Base-by-base conservation (phyloP, 1,139 yeast genomes). In the Saccharomyces pastorianus region DNA sequence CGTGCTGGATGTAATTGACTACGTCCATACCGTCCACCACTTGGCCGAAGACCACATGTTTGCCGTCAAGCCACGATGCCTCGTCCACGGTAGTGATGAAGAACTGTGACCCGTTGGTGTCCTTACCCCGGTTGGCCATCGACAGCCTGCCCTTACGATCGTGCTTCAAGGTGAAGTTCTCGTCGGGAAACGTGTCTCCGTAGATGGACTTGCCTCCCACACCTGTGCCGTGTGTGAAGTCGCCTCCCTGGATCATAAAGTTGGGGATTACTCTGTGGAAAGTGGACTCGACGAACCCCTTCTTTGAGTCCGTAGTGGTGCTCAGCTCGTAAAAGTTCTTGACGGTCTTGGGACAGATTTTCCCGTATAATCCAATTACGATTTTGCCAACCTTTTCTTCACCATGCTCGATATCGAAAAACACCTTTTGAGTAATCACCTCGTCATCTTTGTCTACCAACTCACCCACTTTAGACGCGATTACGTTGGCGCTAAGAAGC, bases 211-310 rank as follows among this genome's bases (percentile, higher is more conserved):
- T 90, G 76, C 99, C 99, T 76, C 98, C 99, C 67, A 96, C 88
- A 76, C 99, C 97, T 78, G 86, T 85, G 72, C 88, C 88, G 73
- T 82, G 79, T 75, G 93, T 90, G 84, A 90, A 88, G 76, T 90
- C 98, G 84, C 99, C 99, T 78, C 98, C 98, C 80, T 93, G 99
- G 74, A 91, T 81, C 99, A 93, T 93, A 83, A 93, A 93, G 71
- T 88, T 85, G 67, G 98, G 98, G 70, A 93, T 93, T 66, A 93
- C 96, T 79, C 99, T 85, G 91, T 93, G 99, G 96, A 93, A 93
- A 66, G 84, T 76, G 56, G 97, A 90, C 68, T 81, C 83, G 71
- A 85, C 84, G 83, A 85, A 91, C 68, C 98, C 98, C 73, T 80
- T 90, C 60, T 98, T 98, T 81, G 91, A 87, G 80, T 91, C 97